Conservation (phyloP, 225 moss, liverwort and hornwort species). For the Lunularia cruciata region DNA sequence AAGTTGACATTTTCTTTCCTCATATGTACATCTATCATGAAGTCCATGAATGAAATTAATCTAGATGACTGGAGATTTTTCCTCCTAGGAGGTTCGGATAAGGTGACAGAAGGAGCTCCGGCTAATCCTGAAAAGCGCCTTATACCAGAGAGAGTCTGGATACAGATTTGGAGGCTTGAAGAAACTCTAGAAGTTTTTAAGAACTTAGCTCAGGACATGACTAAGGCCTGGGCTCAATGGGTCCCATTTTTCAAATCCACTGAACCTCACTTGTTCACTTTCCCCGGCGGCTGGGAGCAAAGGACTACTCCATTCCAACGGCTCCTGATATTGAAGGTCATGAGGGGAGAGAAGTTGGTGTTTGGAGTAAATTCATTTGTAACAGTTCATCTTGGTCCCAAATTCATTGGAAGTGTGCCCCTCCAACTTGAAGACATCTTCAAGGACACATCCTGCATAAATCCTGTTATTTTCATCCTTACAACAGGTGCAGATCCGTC, state of each 20-base stretch:
- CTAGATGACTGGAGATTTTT: constrained; percentile 69
- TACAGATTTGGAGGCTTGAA: constrained; percentile 53
- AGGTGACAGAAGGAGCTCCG: constrained; percentile 49
- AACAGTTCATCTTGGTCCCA: constrained; percentile 56
- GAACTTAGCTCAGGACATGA: constrained; percentile 46
- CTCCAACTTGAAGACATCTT: constrained; percentile 71
- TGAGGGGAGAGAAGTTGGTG: constrained; percentile 72
- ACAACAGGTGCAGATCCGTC: constrained; percentile 83
- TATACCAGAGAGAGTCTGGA: constrained; percentile 72
- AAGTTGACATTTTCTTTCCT: constrained; percentile 86
- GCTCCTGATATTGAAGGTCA: constrained; percentile 58
- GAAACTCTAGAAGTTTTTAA: constrained; percentile 56
- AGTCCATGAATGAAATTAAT: constrained; percentile 40
- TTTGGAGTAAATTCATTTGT: constrained; percentile 72
- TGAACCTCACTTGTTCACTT: constrained; percentile 50
- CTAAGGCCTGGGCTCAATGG: constrained; percentile 42
- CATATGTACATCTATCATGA: constrained; percentile 81
- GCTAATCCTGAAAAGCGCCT: constrained; percentile 51
- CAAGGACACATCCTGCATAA: constrained; percentile 69
- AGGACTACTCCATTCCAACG: constrained; percentile 57
- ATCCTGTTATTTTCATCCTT: constrained; percentile 78
- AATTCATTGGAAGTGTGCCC: constrained; percentile 73
- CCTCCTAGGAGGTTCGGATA: constrained; percentile 55
- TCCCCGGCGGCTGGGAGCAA: constrained; percentile 50
- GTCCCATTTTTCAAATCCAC: constrained; percentile 40